These are phyloP conservation scores for Erysimum pusillum DNA, from an alignment of 441 rosid genomes.

Conservation along the genomic window DNA sequence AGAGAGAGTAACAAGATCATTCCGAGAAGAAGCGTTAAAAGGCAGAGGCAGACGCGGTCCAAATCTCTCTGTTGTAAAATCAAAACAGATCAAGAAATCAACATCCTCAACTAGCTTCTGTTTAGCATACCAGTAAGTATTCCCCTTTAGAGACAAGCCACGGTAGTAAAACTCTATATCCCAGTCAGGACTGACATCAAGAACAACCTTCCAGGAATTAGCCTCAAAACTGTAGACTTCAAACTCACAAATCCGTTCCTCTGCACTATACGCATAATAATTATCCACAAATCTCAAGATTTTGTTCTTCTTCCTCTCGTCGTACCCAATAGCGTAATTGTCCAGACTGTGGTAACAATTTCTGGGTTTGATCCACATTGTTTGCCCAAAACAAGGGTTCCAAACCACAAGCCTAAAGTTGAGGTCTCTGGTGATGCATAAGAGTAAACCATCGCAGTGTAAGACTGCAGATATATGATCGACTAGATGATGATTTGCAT, in stretches of 20 bases:
- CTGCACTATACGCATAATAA: neutral
- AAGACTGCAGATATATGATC: neutral
- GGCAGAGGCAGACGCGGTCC: slow-evolving; percentile 8
- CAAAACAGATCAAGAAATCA: slow-evolving; percentile 13
- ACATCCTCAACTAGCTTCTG: neutral
- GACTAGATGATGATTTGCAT: neutral
- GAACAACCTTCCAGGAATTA: slow-evolving; percentile 9
- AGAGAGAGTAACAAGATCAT: neutral
- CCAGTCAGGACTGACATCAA: neutral
- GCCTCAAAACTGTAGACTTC: neutral
- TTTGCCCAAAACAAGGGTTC: slow-evolving; percentile 8
- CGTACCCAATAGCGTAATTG: slow-evolving; percentile 1
- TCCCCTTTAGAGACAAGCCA: slow-evolving; percentile 3
- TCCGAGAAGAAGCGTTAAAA: neutral
- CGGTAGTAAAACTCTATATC: too few species aligned
- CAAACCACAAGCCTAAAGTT: slow-evolving; percentile 19
- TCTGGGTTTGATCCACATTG: slow-evolving; percentile 17
- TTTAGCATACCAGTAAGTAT: slow-evolving; percentile 8
- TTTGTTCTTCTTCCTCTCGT: neutral
- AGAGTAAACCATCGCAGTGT: slow-evolving; percentile 24
- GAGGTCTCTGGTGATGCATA: too few species aligned
- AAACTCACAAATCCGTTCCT: neutral
- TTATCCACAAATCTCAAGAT: neutral
- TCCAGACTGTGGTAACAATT: neutral
- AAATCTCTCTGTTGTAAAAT: slow-evolving; percentile 14